A percentile compares a stretch with the other conserved stretches of the same genome.
Conservation (phyloP, 129 eudicot genomes). For the sunflower (Helianthus annuus) region DNA sequence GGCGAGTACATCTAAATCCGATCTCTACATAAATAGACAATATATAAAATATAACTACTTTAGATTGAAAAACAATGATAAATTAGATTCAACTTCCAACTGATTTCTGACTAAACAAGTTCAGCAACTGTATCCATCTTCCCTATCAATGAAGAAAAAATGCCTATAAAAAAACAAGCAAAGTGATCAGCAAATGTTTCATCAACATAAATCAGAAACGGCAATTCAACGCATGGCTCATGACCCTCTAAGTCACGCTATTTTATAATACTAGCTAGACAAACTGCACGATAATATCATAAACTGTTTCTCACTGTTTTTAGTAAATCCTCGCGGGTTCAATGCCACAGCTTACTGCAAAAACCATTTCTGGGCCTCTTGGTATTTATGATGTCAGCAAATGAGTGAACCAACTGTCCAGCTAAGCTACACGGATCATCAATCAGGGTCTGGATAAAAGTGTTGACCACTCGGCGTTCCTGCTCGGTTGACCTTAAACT, state of each 20-base stretch:
- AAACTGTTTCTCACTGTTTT: slow-evolving; percentile 16
- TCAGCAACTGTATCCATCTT: slow-evolving; percentile 20
- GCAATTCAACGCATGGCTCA: neutral
- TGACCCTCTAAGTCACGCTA: neutral
- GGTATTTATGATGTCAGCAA: slow-evolving; percentile 65
- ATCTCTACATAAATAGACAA: slow-evolving; percentile 28
- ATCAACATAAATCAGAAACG: neutral
- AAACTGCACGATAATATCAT: neutral
- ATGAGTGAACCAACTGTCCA: slow-evolving; percentile 81
- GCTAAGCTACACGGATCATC: slow-evolving; percentile 94
- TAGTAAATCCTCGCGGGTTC: slow-evolving; percentile 9
- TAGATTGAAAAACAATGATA: slow-evolving; percentile 13
- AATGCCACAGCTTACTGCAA: slow-evolving; percentile 75
- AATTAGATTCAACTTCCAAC: slow-evolving; percentile 2
- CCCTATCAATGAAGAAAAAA: slow-evolving; percentile 31
- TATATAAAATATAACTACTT: slow-evolving; percentile 11
- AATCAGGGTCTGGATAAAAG: slow-evolving; percentile 67
- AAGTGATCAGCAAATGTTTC: slow-evolving; percentile 26
- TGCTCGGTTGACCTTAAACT: slow-evolving; percentile 90
- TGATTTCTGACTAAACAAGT: slow-evolving; percentile 14
- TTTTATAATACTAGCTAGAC: neutral
- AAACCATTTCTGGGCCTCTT: slow-evolving; percentile 70
- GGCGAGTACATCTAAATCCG: slow-evolving; percentile 19
- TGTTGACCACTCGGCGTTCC: slow-evolving; percentile 89
- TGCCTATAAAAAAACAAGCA: slow-evolving; percentile 43